Percentiles rank a stretch among this genome's conserved stretches.
Evolutionary conservation across 148 eudicot species (phyloP).

Genomic region (Amaranthus cruentus): DNA sequence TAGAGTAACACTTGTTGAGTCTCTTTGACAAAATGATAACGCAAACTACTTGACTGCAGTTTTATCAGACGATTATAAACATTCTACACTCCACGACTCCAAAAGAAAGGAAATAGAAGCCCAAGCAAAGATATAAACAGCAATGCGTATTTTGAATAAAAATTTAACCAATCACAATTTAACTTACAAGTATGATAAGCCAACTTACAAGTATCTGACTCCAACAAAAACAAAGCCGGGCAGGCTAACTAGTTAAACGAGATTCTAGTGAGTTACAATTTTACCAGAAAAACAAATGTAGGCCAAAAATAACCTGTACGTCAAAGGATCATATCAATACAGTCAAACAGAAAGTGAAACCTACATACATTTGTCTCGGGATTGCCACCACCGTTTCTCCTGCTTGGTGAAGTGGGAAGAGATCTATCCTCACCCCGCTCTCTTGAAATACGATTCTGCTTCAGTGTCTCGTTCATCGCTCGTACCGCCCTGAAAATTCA

Average conservation of each 20-base stretch:
- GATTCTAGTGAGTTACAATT: not conserved
- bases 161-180: not conserved
- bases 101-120: not conserved
- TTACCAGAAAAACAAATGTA: not conserved
- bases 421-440: slow-evolving; percentile 63
- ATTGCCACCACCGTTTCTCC: slow-evolving; percentile 34
- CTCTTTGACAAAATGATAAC: not conserved
- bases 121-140: not conserved
- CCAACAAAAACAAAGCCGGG: not conserved
- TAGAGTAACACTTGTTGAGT: not conserved
- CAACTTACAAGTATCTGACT: not conserved
- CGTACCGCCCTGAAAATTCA: slow-evolving; percentile 73
- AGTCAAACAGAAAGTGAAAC: slow-evolving; percentile 16
- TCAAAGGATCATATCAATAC: not conserved
- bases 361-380: slow-evolving; percentile 45
- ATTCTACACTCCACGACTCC: too few species aligned
- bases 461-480: slow-evolving; percentile 91
- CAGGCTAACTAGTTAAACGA: too few species aligned
- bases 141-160: not conserved
- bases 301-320: not conserved
- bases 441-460: slow-evolving; percentile 78
- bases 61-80: too few species aligned
- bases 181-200: not conserved
- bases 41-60: not conserved
- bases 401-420: slow-evolving; percentile 49